phyloP scores from a whole-genome alignment of 768 basidiomycete species.

The Filobasidium wieringae region DNA sequence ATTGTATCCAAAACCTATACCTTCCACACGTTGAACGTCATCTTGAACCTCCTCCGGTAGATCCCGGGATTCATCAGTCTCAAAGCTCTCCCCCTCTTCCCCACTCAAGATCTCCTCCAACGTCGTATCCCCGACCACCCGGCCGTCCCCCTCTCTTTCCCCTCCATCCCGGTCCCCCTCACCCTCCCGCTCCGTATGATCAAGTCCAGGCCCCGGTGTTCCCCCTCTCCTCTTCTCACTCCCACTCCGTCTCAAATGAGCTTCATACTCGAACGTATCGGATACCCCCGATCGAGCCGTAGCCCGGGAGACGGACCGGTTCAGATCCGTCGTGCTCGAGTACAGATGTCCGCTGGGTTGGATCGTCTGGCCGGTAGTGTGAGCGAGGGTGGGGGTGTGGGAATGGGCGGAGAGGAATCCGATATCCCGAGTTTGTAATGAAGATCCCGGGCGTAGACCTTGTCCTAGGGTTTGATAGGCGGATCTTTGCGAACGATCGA shows the following conservation, averaged over 20 bases:
- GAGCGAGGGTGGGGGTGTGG: too few relatives aligned
- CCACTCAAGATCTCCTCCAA: neutral
- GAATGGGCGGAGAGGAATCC: too few relatives aligned
- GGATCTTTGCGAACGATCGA: too few relatives aligned
- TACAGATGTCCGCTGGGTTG: too few relatives aligned
- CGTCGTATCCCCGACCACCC: neutral
- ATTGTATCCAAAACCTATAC: too few relatives aligned
- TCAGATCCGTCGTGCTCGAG: constrained; percentile 13
- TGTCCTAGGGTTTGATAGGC: too few relatives aligned
- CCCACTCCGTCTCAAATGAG: constrained; percentile 24
- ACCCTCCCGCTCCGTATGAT: neutral
- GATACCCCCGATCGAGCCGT: constrained; percentile 21
- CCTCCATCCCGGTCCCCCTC: neutral
- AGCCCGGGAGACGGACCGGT: constrained; percentile 24
- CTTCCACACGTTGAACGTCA: too few relatives aligned
- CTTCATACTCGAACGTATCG: constrained; percentile 35
- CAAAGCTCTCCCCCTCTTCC: neutral
- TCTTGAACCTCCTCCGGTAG: too few relatives aligned
- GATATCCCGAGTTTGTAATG: too few relatives aligned
- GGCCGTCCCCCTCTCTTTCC: neutral
- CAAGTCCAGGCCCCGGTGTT: neutral
- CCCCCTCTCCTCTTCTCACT: neutral
- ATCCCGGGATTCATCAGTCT: too few relatives aligned
- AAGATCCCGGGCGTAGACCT: too few relatives aligned
- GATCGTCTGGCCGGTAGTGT: too few relatives aligned